Evolutionary conservation across 2,329 filamentous ascomycete species (phyloP), one percentile per base, ranked within the genome.

Genomic region (Ascochyta clinopodiicola): DNA sequence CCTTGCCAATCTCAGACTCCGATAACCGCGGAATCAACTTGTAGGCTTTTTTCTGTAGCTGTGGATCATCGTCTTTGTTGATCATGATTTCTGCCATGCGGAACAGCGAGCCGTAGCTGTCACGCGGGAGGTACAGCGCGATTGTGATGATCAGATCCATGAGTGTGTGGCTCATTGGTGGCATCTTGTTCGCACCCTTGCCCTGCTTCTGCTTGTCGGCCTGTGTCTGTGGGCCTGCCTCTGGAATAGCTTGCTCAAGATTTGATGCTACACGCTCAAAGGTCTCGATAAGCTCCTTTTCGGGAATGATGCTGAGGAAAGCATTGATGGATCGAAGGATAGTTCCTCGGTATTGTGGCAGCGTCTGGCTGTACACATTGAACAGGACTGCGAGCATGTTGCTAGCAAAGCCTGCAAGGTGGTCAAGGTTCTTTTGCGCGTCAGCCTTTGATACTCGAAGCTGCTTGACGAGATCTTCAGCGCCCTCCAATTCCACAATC

Each of bases 31-130:
- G 94, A 45, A 99, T 96, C 46, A 99, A 85, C 80, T 98, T 98
- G 81, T 99, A 99, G 0, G 95, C 94, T 79, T 99, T 99, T 85
- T 99, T 99, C 76, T 98, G 94, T 32, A 99, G 81, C 75, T 98
- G 94, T 9, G 94, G 90, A 71, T 98, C 94, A 34, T 90, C 84
- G 51, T 89, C 83, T 70, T 88, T 91, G 73, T 89, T 87, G 63
- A 98, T 88, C 53, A 97, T 89, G 24, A 91, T 84, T 0, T 90
- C 83, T 0, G 94, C 91, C 71, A 98, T 93, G 64, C 88, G 88
- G 78, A 99, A 98, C 2, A 99, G 84, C 5, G 88, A 84, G 17
- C 84, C 82, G 63, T 96, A 97, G 76, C 91, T 96, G 49, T 93
- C 87, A 35, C 92, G 84, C 1, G 95, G 93, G 7, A 99, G 84